A percentile compares a stretch with the other conserved stretches of the same genome.
These are phyloP conservation scores for Pseudopyricularia javanii DNA, from an alignment of 2,329 filamentous ascomycete species.

Conservation along the genomic window DNA sequence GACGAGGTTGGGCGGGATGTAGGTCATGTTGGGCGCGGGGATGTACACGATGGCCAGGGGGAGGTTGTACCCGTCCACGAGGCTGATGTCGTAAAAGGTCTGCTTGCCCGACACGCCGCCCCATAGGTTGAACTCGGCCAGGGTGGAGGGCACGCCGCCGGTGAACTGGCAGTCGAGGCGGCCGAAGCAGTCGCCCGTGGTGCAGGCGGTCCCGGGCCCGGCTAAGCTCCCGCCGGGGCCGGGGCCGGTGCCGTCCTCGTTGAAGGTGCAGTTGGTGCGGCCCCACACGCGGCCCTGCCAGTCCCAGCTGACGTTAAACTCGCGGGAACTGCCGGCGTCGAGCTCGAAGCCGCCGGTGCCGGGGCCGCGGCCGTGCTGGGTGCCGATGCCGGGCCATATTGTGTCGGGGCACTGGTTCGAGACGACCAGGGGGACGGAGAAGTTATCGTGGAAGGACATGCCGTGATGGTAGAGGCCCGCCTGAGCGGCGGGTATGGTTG, in stretches of 20 bases:
- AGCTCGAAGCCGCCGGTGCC: slow-evolving; percentile 58
- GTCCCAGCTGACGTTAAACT: slow-evolving; percentile 54
- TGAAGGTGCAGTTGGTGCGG: slow-evolving; percentile 71
- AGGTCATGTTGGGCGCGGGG: slow-evolving; percentile 46
- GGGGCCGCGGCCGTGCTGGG: slow-evolving; percentile 59
- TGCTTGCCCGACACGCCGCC: slow-evolving; percentile 48
- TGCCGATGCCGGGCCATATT: slow-evolving; percentile 66
- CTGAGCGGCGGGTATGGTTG: not conserved
- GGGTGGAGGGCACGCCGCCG: slow-evolving; percentile 59
- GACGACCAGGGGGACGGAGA: slow-evolving; percentile 47
- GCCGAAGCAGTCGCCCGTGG: slow-evolving; percentile 66
- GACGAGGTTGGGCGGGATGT: slow-evolving; percentile 64
- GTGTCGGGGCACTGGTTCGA: slow-evolving; percentile 60
- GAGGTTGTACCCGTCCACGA: slow-evolving; percentile 77
- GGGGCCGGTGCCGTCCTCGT: slow-evolving; percentile 45
- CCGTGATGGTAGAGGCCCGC: not conserved
- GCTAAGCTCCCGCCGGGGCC: slow-evolving; percentile 17
- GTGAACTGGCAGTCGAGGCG: slow-evolving; percentile 56
- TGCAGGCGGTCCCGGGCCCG: slow-evolving; percentile 45
- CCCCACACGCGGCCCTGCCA: slow-evolving; percentile 81
- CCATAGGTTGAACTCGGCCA: slow-evolving; percentile 70
- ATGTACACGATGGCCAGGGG: slow-evolving; percentile 53
- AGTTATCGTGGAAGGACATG: slow-evolving; percentile 4
- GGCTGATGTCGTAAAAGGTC: slow-evolving; percentile 73
- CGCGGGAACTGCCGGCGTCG: slow-evolving; percentile 39